Percentiles rank a stretch among this genome's conserved stretches.
Conservation (phyloP, 2,329 filamentous ascomycete genomes). For the Sporothrix dimorphospora region DNA sequence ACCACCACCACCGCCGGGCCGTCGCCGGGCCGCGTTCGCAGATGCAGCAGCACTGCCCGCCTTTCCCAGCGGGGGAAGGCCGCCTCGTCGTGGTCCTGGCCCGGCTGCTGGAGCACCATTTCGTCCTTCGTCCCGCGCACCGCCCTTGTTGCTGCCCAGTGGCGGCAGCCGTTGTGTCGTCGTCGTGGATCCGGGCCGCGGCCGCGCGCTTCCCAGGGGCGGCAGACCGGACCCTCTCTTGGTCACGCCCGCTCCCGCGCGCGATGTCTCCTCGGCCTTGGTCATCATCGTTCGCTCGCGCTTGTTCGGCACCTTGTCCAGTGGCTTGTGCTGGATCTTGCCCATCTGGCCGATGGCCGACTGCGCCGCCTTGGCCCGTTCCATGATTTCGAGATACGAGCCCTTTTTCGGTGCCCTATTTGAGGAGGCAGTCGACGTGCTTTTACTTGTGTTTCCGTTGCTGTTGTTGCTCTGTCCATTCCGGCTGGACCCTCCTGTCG, state of each 20-base stretch:
- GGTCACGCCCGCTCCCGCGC: background rate
- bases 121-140: conserved; percentile 8
- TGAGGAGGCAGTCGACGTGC: conserved; percentile 30
- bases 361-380: conserved; percentile 69
- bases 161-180: background rate
- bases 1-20: background rate
- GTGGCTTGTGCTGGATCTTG: conserved; percentile 74
- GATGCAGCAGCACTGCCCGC: background rate
- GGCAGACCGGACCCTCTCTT: conserved; percentile 21
- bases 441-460: background rate
- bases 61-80: background rate
- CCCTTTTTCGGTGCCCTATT: conserved; percentile 67
- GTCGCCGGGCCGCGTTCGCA: background rate
- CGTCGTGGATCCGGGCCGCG: background rate
- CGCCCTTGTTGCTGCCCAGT: conserved; percentile 12
- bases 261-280: conserved; percentile 26
- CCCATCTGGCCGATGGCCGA: conserved; percentile 64
- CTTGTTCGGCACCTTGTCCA: conserved; percentile 64
- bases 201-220: background rate
- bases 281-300: conserved; percentile 44
- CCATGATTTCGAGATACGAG: conserved; percentile 74
- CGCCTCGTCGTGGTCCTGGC: background rate
- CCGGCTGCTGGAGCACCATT: background rate
- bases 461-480: background rate
- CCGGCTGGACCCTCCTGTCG: conserved; percentile 33